Base-by-base conservation (phyloP, 176 grass and related monocot species). In the Ensete glaucum region DNA sequence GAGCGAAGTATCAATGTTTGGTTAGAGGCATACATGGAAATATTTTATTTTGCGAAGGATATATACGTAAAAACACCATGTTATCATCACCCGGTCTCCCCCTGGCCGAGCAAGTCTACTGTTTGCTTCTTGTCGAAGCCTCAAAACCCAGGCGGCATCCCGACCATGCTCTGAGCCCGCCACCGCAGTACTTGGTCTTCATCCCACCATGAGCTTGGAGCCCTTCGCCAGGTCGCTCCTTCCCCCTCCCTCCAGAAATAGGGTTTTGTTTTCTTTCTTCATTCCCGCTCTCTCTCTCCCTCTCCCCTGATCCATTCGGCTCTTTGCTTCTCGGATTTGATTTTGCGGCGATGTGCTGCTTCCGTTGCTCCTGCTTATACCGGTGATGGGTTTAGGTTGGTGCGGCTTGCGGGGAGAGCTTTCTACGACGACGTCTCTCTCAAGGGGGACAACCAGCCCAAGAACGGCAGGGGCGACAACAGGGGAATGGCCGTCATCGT, bases 401-500 rank as follows among this genome's bases (percentile, higher is more conserved):
- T 92, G 77, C 82, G 82, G 81, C 87, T 96, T 65, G 85, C 85
- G 26, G 93, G 87, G 58, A 87, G 89, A 54, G 93, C 93, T 43
- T 96, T 96, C 71, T 96, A 96, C 54, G 93, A 92, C 51, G 87
- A 96, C 76, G 86, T 96, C 74, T 88, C 93, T 13, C 90, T 90
- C 87, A 96, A 96, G 79, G 93, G 93, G 34, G 93, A 90, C 59
- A 96, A 88, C 81, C 93, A 92, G 79, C 85, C 89, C 56, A 96
- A 96, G 83, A 88, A 82, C 27, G 87, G 89, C 67, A 86, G 89
- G 15, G 87, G 93, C 14, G 93, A 96, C 81, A 96, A 96, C 84
- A 80, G 93, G 50, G 93, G 93, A 27, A 96, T 96, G 87, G 93
- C 93, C 53, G 89, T 96, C 54, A 89, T 96, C 19, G 93, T 96